Conservation (phyloP, 176 grass and related monocot species). For the Aegilops longissima region DNA sequence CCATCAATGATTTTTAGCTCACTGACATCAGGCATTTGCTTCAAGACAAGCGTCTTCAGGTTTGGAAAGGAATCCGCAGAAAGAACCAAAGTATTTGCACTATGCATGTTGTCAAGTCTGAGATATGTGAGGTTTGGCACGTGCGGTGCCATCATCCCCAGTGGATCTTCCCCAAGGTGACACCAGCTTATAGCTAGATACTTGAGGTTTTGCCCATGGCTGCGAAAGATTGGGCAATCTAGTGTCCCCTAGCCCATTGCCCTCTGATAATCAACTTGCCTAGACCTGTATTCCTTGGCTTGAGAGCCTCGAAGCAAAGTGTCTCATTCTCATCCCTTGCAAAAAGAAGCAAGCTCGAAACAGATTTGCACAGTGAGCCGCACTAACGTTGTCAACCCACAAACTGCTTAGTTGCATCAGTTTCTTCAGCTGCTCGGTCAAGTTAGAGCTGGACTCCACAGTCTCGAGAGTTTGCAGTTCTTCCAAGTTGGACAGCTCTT, state of each 20-base stretch:
- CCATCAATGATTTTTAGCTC: neutral
- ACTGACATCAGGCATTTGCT: neutral
- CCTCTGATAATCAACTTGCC: constrained; percentile 14
- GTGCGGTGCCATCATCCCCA: neutral
- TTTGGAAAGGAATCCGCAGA: neutral
- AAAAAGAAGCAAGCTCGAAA: constrained; percentile 31
- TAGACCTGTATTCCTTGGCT: neutral
- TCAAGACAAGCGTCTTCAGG: neutral
- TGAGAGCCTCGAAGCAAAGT: neutral
- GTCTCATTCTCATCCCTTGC: constrained; percentile 15
- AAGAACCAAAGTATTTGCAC: neutral
- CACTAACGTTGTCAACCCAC: constrained; percentile 30
- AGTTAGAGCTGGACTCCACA: neutral
- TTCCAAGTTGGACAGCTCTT: neutral
- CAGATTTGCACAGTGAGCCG: neutral
- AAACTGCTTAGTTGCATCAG: neutral
- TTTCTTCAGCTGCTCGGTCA: neutral
- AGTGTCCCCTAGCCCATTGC: neutral
- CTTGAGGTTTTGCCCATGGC: neutral
- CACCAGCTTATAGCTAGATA: constrained; percentile 32
- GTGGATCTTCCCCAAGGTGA: neutral
- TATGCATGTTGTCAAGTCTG: neutral
- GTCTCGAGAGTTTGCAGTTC: constrained; percentile 13
- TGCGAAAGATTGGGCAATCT: neutral
- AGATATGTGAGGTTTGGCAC: neutral